phyloP scores from a whole-genome alignment of 2,329 filamentous ascomycete species.

The Fusarium liriodendri region DNA sequence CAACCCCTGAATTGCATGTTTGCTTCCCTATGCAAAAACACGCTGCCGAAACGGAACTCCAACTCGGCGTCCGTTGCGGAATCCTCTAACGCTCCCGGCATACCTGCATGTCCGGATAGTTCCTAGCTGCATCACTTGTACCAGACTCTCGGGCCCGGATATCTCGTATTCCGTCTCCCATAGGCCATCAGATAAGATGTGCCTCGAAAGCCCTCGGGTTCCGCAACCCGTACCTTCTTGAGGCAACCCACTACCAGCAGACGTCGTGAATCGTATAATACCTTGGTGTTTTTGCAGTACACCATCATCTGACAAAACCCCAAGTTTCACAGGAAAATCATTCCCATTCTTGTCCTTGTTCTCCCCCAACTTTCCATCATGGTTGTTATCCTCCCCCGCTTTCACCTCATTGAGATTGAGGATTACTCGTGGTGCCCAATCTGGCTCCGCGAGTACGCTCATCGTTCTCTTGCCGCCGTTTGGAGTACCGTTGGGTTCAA shows the following conservation, averaged over 20 bases:
- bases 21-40: no score
- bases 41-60: background rate
- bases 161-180: background rate
- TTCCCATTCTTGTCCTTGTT: background rate
- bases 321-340: background rate
- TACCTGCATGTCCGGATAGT: background rate
- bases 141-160: background rate
- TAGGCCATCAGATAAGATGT: background rate
- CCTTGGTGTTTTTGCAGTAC: background rate
- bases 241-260: background rate
- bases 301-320: background rate
- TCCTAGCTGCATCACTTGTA: background rate
- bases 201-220: background rate
- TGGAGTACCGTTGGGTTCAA: slow-evolving; percentile 38
- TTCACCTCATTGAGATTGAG: slow-evolving; percentile 39
- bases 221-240: slow-evolving; percentile 8
- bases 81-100: background rate
- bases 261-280: slow-evolving; percentile 6
- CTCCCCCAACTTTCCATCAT: slow-evolving; percentile 3
- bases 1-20: background rate
- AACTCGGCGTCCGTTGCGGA: background rate
- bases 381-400: slow-evolving; percentile 34
- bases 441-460: slow-evolving; percentile 39
- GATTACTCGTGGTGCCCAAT: slow-evolving; percentile 38
- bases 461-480: slow-evolving; percentile 31